Percentiles rank a stretch among this genome's conserved stretches.
phyloP scores from a whole-genome alignment of 257 asterid genomes.

The Ilex asprella region DNA sequence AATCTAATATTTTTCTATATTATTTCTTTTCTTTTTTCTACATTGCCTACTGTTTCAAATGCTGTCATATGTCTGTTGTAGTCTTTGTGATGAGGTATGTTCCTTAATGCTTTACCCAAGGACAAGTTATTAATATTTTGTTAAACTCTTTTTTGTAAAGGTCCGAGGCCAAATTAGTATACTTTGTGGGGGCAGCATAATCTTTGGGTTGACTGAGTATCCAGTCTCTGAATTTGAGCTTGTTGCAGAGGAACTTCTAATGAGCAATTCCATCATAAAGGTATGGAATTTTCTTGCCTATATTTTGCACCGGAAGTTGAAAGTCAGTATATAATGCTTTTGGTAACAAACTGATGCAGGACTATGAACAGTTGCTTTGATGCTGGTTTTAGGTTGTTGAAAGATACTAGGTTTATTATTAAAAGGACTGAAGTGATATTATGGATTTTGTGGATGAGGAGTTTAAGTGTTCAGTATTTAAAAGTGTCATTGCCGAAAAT shows the following conservation, averaged over 20 bases:
- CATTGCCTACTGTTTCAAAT: neutral
- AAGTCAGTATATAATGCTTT: no score
- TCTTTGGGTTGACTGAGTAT: constrained; percentile 75
- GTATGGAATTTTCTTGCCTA: constrained; percentile 25
- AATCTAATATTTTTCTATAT: no score
- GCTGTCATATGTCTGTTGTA: neutral
- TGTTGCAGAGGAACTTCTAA: constrained; percentile 94
- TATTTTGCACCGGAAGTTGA: neutral
- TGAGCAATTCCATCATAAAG: constrained; percentile 86
- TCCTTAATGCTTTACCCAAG: neutral
- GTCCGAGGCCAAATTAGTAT: constrained; percentile 97
- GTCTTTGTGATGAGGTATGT: neutral
- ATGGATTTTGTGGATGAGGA: no score
- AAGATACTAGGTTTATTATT: no score
- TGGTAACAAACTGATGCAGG: no score
- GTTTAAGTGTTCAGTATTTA: no score
- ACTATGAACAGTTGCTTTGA: no score
- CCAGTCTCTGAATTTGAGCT: constrained; percentile 98
- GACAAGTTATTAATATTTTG: neutral
- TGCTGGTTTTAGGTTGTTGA: no score
- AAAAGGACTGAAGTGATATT: no score
- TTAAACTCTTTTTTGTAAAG: constrained; percentile 33
- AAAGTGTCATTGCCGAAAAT: no score
- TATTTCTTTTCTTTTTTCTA: neutral
- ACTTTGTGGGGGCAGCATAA: constrained; percentile 71